These are phyloP conservation scores for Vachellia collinsii DNA, from an alignment of 306 rosid genomes.

Conservation along the genomic window DNA sequence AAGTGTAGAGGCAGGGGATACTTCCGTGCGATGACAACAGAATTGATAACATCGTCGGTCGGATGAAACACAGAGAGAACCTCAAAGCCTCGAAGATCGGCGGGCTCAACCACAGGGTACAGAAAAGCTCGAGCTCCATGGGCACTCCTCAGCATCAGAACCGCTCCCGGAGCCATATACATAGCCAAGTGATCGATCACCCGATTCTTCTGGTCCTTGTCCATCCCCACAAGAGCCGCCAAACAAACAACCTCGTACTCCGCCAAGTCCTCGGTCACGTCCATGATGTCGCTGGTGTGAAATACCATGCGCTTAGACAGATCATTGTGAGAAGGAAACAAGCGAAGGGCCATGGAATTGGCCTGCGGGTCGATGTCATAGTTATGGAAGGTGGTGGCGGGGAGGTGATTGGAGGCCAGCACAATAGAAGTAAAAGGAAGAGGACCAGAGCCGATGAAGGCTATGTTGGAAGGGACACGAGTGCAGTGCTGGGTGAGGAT, in stretches of 20 bases:
- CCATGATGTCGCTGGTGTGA: conserved; percentile 67
- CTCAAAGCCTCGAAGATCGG: conserved; percentile 74
- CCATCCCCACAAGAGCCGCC: conserved; percentile 95
- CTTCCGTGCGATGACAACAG: conserved; percentile 77
- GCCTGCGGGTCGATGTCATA: conserved; percentile 76
- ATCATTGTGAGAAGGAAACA: conserved; percentile 62
- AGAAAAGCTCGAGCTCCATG: conserved; percentile 90
- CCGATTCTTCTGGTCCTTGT: conserved; percentile 59
- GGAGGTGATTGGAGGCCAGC: conserved; percentile 70
- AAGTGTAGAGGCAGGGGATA: conserved; percentile 39
- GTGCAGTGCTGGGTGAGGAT: conserved; percentile 61
- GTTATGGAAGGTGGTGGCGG: conserved; percentile 65
- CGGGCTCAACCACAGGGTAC: conserved; percentile 77
- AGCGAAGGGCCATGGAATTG: conserved; percentile 60
- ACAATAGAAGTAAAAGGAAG: conserved; percentile 90
- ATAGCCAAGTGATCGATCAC: conserved; percentile 66
- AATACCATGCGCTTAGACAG: conserved; percentile 70
- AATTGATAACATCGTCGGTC: conserved; percentile 80
- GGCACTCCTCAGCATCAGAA: conserved; percentile 87
- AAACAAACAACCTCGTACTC: conserved; percentile 79
- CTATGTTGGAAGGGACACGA: conserved; percentile 47
- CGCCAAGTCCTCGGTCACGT: conserved; percentile 52
- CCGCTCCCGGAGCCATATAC: conserved; percentile 71
- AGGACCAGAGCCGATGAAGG: conserved; percentile 89
- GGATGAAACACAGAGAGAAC: conserved; percentile 82